phyloP scores from a whole-genome alignment of 2,329 filamentous ascomycete species.

The Phyllosticta capitalensis region DNA sequence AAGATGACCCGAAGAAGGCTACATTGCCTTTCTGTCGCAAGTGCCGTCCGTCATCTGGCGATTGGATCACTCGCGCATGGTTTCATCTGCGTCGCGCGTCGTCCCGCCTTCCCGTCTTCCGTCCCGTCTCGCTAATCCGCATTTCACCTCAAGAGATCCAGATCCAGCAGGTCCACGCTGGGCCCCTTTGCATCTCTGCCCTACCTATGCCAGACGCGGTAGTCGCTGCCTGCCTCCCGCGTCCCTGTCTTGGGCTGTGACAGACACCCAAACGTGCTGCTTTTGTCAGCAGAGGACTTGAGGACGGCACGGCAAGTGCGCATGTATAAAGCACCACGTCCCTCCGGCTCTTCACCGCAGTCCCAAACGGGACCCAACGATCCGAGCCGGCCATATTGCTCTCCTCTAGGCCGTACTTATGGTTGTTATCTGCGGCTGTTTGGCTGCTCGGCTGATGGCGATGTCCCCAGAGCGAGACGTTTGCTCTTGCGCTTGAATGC shows the following conservation, averaged over 20 bases:
- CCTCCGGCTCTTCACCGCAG: neutral
- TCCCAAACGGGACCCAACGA: neutral
- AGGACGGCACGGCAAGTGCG: too few species aligned
- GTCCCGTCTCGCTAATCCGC: neutral
- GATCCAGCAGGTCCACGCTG: neutral
- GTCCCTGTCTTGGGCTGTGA: too few species aligned
- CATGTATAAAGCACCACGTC: neutral
- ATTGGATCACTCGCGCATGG: neutral
- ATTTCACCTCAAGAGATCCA: neutral
- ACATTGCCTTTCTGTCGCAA: neutral
- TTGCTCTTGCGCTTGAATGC: neutral
- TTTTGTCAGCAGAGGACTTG: too few species aligned
- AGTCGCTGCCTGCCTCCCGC: too few species aligned
- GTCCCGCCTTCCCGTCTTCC: neutral
- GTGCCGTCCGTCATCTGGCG: neutral
- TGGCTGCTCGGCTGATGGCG: neutral
- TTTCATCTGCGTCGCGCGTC: neutral
- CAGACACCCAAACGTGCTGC: too few species aligned
- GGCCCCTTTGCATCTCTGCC: neutral
- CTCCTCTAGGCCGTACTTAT: neutral
- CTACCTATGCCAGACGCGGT: neutral
- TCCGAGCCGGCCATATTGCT: neutral
- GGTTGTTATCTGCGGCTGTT: too few species aligned
- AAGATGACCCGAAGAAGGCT: neutral
- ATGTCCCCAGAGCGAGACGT: neutral